A percentile compares a stretch with the other conserved stretches of the same genome.
Conservation (phyloP, 768 basidiomycete species). For the Russula dissimulans region DNA sequence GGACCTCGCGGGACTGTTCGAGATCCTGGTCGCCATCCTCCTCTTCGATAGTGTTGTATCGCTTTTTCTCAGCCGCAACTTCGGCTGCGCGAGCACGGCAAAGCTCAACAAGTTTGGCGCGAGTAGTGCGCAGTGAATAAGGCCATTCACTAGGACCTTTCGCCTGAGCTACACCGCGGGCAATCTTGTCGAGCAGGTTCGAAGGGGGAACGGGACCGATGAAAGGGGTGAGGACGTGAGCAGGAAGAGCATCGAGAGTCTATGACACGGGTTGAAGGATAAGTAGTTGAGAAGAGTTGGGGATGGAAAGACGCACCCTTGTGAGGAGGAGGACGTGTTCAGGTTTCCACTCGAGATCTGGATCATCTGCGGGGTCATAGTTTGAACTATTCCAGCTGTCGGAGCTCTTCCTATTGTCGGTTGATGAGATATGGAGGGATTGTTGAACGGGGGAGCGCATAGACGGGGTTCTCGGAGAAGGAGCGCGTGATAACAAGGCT, state of each 20-base stretch:
- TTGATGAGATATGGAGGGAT: constrained; percentile 39
- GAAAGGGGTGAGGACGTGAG: constrained; percentile 81
- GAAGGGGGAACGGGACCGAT: constrained; percentile 76
- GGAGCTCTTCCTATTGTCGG: constrained; percentile 55
- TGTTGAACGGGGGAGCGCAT: constrained; percentile 46
- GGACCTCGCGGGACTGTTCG: constrained; percentile 28
- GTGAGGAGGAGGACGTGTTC: constrained; percentile 62
- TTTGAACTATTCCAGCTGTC: constrained; percentile 84
- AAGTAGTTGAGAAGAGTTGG: constrained; percentile 9
- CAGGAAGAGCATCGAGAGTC: constrained; percentile 78
- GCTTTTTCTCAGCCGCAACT: constrained; percentile 26
- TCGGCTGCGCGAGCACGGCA: constrained; percentile 60
- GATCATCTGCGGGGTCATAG: constrained; percentile 50
- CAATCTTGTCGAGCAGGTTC: constrained; percentile 81
- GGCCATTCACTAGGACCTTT: constrained; percentile 77
- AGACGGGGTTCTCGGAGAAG: constrained; percentile 46
- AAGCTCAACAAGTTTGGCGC: constrained; percentile 72
- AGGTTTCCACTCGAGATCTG: constrained; percentile 62
- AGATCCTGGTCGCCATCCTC: constrained; percentile 30
- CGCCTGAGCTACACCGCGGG: constrained; percentile 62
- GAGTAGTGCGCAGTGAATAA: constrained; percentile 72
- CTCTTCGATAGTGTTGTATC: constrained; percentile 38
- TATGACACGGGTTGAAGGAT: constrained; percentile 23
- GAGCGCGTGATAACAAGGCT: constrained; percentile 39
- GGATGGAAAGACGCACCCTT: constrained; percentile 38